Evolutionary conservation across 1,139 yeast genomes (phyloP), one percentile per base, ranked within the genome.

Genomic region (Eremothecium sinecaudum): DNA sequence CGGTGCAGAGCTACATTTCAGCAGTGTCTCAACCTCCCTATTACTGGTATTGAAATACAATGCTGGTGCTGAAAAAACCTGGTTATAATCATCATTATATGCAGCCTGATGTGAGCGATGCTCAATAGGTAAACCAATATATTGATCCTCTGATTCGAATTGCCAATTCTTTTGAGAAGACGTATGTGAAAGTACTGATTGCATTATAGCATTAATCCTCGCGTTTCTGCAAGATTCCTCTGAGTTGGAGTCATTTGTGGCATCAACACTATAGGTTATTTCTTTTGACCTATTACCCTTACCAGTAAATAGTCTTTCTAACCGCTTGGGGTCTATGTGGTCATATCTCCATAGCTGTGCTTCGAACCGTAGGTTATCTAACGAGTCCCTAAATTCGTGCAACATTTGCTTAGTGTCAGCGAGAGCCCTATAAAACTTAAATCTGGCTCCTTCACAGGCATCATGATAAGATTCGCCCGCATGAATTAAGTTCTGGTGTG

Each of bases 381-480:
- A 16, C n/a, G 30, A n/a, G 17, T 27, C 30, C 4, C 30, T n/a
- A n/a, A 27, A 16, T 27, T 27, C 30, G 14, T 27, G 30, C 14
- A 27, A 17, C 4, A 27, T 18, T 7, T 27, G 30, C 14, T 21
- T 16, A 4, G 30, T 27, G 21, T 27, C 30, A 9, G 30, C 30
- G 6, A 27, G 30, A n/a, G 30, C 30, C 21, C 30, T 27, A 27
- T 27, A 27, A 16, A 27, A 27, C 21, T 27, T 27, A 14, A 27
- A 27, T 11, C 30, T n/a, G n/a, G 30, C 30, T 17, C 30, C 30
- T 14, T 27, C 30, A 27, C 30, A 27, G 10, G 30, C 30, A 16
- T 27, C 30, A 27, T 27, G 30, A 17, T 27, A 27, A 16, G 21
- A 17, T 18, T 27, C 30, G 4, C 21, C n/a, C 3, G 30, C 30